Conservation (phyloP, 805 yeast genomes). For the Kodamaea leandrae region DNA sequence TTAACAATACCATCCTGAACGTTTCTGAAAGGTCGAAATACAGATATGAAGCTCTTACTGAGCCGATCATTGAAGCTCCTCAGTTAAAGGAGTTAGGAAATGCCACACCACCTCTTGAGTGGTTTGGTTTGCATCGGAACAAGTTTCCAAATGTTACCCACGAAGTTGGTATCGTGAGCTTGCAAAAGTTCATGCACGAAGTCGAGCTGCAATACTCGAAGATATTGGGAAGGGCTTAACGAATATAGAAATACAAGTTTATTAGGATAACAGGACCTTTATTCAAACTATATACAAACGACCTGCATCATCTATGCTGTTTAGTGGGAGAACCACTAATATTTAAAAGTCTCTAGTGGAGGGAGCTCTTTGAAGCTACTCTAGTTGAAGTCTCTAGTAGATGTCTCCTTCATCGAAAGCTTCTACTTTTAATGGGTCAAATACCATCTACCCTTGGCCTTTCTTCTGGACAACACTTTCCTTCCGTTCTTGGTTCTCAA, state of each 20-base stretch:
- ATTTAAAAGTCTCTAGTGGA: no score
- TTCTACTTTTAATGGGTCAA: constrained; percentile 63
- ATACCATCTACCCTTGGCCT: constrained; percentile 91
- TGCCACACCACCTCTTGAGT: constrained; percentile 97
- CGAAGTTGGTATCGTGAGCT: constrained; percentile 66
- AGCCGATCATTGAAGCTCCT: constrained; percentile 86
- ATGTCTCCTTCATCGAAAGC: no score
- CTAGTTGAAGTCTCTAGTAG: no score
- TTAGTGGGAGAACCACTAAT: no score
- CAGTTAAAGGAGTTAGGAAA: constrained; percentile 87
- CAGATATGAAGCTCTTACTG: constrained; percentile 60
- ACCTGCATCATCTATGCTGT: not conserved
- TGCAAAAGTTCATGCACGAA: constrained; percentile 72
- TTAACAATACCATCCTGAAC: constrained; percentile 36
- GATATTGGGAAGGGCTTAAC: constrained; percentile 43
- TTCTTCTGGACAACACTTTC: constrained; percentile 73
- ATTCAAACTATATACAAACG: not conserved
- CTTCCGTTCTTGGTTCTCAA: constrained; percentile 72
- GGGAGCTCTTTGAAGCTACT: no score
- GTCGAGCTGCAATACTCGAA: constrained; percentile 56
- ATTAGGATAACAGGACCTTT: not conserved
- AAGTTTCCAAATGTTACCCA: constrained; percentile 86
- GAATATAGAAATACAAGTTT: no score
- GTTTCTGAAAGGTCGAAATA: constrained; percentile 43
- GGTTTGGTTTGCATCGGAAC: constrained; percentile 93